Conservation (phyloP, 2,329 filamentous ascomycete genomes). For the Sporothrix pallida region DNA sequence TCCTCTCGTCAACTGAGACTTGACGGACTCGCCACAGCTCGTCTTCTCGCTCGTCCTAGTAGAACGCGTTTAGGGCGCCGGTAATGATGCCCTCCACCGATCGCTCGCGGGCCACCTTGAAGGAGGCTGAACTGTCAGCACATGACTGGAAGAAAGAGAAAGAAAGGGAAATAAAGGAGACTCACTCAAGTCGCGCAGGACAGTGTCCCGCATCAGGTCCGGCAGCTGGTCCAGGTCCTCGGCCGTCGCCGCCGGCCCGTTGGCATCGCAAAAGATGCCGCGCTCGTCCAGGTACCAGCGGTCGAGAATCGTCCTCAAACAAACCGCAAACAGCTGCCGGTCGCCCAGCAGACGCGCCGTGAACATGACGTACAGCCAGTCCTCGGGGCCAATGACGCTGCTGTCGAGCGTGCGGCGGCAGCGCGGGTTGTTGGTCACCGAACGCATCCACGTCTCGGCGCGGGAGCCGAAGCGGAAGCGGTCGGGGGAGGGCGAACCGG, state of each 20-base stretch:
- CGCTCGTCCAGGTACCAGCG: slow-evolving; percentile 34
- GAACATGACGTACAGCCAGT: slow-evolving; percentile 35
- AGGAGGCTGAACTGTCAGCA: neutral
- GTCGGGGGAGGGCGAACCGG: neutral
- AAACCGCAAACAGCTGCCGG: slow-evolving; percentile 25
- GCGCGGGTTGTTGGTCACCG: slow-evolving; percentile 28
- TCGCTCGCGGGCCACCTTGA: slow-evolving; percentile 29
- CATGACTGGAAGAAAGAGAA: neutral
- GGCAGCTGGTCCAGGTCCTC: slow-evolving; percentile 26
- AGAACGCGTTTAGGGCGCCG: slow-evolving; percentile 19
- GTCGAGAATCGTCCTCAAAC: slow-evolving; percentile 34
- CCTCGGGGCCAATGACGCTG: neutral
- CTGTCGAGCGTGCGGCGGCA: slow-evolving; percentile 30
- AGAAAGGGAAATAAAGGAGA: neutral
- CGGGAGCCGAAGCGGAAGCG: slow-evolving; percentile 25
- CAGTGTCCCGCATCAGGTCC: slow-evolving; percentile 24
- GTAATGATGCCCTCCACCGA: slow-evolving; percentile 27
- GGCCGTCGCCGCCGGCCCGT: neutral
- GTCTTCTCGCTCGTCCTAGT: neutral
- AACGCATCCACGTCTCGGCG: slow-evolving; percentile 31
- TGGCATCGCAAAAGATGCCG: slow-evolving; percentile 29
- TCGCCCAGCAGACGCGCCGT: slow-evolving; percentile 31
- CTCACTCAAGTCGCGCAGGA: slow-evolving; percentile 32
- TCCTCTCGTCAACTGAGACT: no score
- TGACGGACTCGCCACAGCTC: neutral